Evolutionary conservation across 306 rosid species (phyloP).

Genomic region (Hylodesmum podocarpum): DNA sequence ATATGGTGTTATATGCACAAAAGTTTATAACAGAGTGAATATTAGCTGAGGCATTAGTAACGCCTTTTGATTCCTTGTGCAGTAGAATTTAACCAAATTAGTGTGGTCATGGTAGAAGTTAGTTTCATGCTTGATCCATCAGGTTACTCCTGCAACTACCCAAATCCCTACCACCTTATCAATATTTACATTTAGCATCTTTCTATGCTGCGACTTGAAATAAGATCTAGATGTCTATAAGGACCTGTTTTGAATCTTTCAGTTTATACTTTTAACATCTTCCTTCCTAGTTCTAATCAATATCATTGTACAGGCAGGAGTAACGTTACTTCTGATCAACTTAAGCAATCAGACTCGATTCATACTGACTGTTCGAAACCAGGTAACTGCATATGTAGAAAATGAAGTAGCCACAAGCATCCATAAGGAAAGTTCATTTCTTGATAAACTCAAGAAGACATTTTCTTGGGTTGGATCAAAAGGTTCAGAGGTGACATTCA

Average conservation of each 20-base stretch:
- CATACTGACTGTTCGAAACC: constrained; percentile 42
- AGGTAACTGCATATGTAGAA: constrained; percentile 24
- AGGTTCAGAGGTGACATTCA: constrained; percentile 58
- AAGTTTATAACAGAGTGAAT: neutral
- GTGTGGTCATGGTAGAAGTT: no score
- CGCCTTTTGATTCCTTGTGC: no score
- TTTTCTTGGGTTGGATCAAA: constrained; percentile 84
- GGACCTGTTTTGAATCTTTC: neutral
- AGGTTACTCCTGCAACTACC: no score
- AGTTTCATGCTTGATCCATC: no score
- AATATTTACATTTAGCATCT: no score
- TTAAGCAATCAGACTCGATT: constrained; percentile 74
- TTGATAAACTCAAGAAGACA: constrained; percentile 54
- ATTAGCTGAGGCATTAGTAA: no score
- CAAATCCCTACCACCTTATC: no score
- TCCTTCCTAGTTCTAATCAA: constrained; percentile 10
- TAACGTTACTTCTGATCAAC: constrained; percentile 76
- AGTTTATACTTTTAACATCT: neutral
- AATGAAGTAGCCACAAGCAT: constrained; percentile 19
- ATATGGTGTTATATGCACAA: neutral
- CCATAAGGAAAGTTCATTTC: constrained; percentile 37
- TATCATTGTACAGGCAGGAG: constrained; percentile 59
- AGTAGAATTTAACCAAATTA: no score
- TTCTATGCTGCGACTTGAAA: neutral
- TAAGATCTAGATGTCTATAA: constrained; percentile 12